Evolutionary conservation across 1,284 basidiomycete genomes (phyloP).

Genomic region (Sanghuangporus sanghuang): DNA sequence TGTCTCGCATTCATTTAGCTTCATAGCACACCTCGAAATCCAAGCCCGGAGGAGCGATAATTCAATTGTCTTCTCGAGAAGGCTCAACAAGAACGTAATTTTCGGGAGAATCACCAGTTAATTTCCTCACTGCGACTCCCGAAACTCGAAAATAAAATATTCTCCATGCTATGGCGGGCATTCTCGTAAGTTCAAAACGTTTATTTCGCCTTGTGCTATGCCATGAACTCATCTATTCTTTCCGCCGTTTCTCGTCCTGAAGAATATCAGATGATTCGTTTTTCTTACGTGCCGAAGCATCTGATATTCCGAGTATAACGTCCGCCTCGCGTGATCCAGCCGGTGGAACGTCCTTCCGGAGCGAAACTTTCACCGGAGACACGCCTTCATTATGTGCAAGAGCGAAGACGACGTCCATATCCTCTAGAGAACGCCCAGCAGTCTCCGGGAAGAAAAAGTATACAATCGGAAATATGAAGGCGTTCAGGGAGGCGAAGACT

Average conservation of each 20-base stretch:
- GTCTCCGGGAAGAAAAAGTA: conserved; percentile 68
- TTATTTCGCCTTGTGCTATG: neutral
- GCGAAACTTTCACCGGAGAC: conserved; percentile 52
- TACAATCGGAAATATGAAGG: conserved; percentile 53
- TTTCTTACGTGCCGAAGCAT: neutral
- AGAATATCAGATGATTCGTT: neutral
- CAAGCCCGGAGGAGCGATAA: too few relatives aligned
- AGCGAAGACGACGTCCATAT: conserved; percentile 60
- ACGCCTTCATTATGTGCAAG: conserved; percentile 51
- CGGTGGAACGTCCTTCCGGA: conserved; percentile 49
- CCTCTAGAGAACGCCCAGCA: conserved; percentile 54
- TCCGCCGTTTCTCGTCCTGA: neutral
- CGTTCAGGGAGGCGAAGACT: conserved; percentile 58
- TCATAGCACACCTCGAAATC: too few relatives aligned
- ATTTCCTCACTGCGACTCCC: too few relatives aligned
- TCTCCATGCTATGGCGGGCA: neutral
- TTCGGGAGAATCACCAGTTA: too few relatives aligned
- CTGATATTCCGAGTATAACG: conserved; percentile 10
- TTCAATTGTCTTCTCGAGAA: too few relatives aligned
- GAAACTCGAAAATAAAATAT: too few relatives aligned
- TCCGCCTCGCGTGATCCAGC: conserved; percentile 15
- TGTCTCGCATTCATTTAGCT: too few relatives aligned
- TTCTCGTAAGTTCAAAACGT: neutral
- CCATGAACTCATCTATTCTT: neutral
- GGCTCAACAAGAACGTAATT: too few relatives aligned